These are phyloP conservation scores for Calonectria honghensis DNA, from an alignment of 2,329 filamentous ascomycete genomes.

Conservation along the genomic window DNA sequence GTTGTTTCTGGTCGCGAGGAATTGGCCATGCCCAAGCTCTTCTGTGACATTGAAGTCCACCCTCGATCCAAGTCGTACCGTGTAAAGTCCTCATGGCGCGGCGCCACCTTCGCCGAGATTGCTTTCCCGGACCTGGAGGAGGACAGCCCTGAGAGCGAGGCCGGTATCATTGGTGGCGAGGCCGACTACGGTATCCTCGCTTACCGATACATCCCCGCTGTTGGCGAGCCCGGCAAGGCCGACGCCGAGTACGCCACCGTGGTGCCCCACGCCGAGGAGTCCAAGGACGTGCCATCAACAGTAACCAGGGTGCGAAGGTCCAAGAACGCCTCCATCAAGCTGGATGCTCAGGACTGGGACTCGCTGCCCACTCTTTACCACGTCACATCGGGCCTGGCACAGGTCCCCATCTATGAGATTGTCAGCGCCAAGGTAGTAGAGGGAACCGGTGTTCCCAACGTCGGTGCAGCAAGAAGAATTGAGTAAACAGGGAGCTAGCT, in stretches of 20 bases:
- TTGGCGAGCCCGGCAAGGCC: slow-evolving; percentile 69
- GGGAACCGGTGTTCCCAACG: slow-evolving; percentile 36
- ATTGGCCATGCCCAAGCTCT: slow-evolving; percentile 77
- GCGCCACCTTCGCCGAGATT: slow-evolving; percentile 39
- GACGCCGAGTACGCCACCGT: slow-evolving; percentile 72
- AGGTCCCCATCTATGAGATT: slow-evolving; percentile 37
- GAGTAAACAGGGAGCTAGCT: slow-evolving; percentile 18
- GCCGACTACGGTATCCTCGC: slow-evolving; percentile 70
- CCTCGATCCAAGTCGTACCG: slow-evolving; percentile 32
- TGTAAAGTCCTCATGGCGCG: slow-evolving; percentile 41
- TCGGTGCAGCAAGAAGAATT: slow-evolving; percentile 33
- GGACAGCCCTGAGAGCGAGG: slow-evolving; percentile 32
- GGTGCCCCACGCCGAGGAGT: slow-evolving; percentile 59
- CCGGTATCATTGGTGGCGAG: slow-evolving; percentile 41
- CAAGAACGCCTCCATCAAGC: slow-evolving; percentile 30
- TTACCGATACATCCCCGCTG: slow-evolving; percentile 75
- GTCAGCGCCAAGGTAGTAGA: slow-evolving; percentile 41
- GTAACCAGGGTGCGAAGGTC: slow-evolving; percentile 55
- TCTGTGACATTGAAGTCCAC: slow-evolving; percentile 67
- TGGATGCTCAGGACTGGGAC: slow-evolving; percentile 39
- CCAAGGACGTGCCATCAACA: slow-evolving; percentile 40
- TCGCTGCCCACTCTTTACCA: slow-evolving; percentile 40
- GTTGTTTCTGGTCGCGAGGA: slow-evolving; percentile 77
- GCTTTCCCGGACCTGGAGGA: slow-evolving; percentile 30
- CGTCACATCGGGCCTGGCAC: slow-evolving; percentile 37